Conservation (phyloP, 164 flowering plant genomes). For the Sextonia rubra region DNA sequence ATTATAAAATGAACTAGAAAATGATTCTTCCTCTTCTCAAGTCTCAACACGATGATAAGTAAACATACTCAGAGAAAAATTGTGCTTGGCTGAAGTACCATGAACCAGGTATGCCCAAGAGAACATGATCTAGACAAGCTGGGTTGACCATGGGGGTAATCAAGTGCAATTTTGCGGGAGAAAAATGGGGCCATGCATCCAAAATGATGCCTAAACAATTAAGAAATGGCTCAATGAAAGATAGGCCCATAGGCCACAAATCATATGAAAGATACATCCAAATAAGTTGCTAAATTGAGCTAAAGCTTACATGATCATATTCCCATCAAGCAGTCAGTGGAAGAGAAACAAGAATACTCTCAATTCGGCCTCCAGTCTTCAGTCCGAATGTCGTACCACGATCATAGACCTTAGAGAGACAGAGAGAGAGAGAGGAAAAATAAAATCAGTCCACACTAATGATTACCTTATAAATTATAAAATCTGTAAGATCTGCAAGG, state of each 20-base stretch:
- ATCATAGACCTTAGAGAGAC: conserved; percentile 68
- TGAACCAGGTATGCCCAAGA: too few relatives aligned
- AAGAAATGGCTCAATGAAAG: background rate
- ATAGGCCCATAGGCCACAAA: background rate
- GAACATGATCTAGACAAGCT: too few relatives aligned
- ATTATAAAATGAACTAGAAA: background rate
- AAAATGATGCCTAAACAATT: background rate
- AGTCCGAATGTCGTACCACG: conserved; percentile 98
- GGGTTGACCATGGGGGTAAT: too few relatives aligned
- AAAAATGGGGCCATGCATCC: background rate
- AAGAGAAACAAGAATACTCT: conserved; percentile 96
- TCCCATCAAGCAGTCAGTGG: conserved; percentile 96
- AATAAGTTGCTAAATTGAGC: background rate
- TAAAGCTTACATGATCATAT: conserved; percentile 81
- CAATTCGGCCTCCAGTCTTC: conserved; percentile 96
- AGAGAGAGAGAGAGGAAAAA: background rate
- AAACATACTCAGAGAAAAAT: too few relatives aligned
- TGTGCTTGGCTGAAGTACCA: too few relatives aligned
- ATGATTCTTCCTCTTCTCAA: too few relatives aligned
- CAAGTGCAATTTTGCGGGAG: background rate
- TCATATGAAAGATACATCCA: background rate
- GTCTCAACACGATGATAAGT: too few relatives aligned
- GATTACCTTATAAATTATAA: background rate
- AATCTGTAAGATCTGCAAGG: too few relatives aligned
- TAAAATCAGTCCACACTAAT: background rate